Evolutionary conservation across 768 basidiomycete species (phyloP).

Genomic region (Suillus alpinus): DNA sequence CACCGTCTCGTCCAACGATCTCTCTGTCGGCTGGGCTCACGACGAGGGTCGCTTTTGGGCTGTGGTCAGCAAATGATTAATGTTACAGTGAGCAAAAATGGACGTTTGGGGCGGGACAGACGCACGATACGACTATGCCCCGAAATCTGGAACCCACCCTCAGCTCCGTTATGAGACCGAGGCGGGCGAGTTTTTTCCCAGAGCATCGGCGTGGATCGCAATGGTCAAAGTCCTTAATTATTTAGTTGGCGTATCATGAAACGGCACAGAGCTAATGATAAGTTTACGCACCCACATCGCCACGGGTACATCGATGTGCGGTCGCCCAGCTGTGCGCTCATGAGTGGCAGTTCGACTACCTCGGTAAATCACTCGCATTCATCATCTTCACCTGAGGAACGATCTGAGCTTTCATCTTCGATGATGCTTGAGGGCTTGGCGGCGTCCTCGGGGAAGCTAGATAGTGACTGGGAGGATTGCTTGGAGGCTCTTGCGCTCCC

Average conservation of each 20-base stretch:
- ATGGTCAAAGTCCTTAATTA: slow-evolving; percentile 86
- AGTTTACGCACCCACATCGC: slow-evolving; percentile 88
- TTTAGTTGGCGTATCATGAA: neutral
- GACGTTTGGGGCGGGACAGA: slow-evolving; percentile 7
- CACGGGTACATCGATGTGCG: slow-evolving; percentile 66
- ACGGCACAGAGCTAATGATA: neutral
- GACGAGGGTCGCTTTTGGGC: slow-evolving; percentile 78
- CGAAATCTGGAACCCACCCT: slow-evolving; percentile 82
- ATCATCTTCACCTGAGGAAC: slow-evolving; percentile 28
- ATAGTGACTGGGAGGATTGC: neutral
- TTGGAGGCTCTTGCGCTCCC: neutral
- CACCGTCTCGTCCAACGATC: slow-evolving; percentile 65
- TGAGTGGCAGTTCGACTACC: neutral
- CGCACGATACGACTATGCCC: slow-evolving; percentile 93
- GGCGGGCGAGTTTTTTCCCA: slow-evolving; percentile 87
- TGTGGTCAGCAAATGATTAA: slow-evolving; percentile 25
- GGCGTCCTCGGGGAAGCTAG: slow-evolving; percentile 20
- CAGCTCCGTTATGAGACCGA: slow-evolving; percentile 82
- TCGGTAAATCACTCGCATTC: slow-evolving; percentile 23
- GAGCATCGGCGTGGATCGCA: slow-evolving; percentile 88
- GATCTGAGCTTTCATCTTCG: slow-evolving; percentile 40
- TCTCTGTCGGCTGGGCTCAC: slow-evolving; percentile 85
- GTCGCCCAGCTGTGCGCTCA: slow-evolving; percentile 7
- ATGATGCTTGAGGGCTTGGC: slow-evolving; percentile 59
- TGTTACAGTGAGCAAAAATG: neutral